Conservation (phyloP, 73 alveolate genomes). For the Effrenium voratum region DNA sequence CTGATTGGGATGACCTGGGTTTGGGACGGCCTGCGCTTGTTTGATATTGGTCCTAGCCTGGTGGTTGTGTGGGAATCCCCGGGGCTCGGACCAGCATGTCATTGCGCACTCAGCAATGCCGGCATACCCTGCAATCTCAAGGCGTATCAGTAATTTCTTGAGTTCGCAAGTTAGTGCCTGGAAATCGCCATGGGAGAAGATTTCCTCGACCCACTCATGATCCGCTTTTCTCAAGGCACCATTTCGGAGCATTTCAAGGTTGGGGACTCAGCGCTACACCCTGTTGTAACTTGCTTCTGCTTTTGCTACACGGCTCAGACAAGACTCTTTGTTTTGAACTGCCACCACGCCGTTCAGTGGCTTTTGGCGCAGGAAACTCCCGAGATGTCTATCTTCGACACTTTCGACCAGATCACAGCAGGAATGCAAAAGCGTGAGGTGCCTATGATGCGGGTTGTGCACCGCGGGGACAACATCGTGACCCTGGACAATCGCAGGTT, state of each 20-base stretch:
- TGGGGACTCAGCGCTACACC: background rate
- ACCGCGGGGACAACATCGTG: conserved; percentile 8
- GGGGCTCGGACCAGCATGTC: too few relatives aligned
- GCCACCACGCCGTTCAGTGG: background rate
- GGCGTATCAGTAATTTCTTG: too few relatives aligned
- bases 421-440: conserved; percentile 88
- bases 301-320: background rate
- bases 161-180: background rate
- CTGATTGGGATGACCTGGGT: too few relatives aligned
- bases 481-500: conserved; percentile 90
- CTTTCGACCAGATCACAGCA: background rate
- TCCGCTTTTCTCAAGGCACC: conserved; percentile 65
- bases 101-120: too few relatives aligned
- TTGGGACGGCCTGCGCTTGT: too few relatives aligned
- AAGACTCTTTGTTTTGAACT: background rate
- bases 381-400: conserved; percentile 24
- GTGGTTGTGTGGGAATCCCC: too few relatives aligned
- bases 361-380: background rate
- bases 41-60: too few relatives aligned
- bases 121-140: too few relatives aligned
- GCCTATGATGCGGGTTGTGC: conserved; percentile 60
- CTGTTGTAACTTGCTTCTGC: background rate
- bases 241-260: conserved; percentile 57
- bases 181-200: background rate
- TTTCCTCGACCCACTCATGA: conserved; percentile 17